A percentile compares a stretch with the other conserved stretches of the same genome.
These are phyloP conservation scores for Xylariaceae sp. DNA, from an alignment of 2,329 filamentous ascomycete species.

Conservation along the genomic window DNA sequence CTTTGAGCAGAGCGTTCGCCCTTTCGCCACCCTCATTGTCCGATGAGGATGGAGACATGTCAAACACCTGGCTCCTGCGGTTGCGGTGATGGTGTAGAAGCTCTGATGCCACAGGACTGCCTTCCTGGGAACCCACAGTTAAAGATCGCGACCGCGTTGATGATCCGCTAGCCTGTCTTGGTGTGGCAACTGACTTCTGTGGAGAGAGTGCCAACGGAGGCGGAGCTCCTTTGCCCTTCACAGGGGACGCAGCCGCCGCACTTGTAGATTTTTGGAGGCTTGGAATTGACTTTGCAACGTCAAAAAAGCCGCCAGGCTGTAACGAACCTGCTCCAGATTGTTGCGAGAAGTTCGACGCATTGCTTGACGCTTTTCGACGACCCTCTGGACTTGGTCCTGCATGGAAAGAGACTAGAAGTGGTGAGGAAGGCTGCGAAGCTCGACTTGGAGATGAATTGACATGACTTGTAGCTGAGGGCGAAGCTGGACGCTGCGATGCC, in stretches of 20 bases:
- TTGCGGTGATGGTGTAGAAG: constrained; percentile 81
- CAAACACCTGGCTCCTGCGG: constrained; percentile 90
- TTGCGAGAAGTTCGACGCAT: constrained; percentile 82
- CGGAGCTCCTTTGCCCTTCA: constrained; percentile 59
- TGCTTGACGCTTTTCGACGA: constrained; percentile 90
- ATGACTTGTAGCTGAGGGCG: constrained; percentile 81
- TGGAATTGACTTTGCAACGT: constrained; percentile 69
- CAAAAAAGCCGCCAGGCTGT: constrained; percentile 74
- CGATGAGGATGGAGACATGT: constrained; percentile 95
- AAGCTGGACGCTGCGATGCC: constrained; percentile 75
- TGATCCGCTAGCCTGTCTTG: constrained; percentile 66
- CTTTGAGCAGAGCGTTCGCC: constrained; percentile 86
- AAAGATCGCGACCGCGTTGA: constrained; percentile 82
- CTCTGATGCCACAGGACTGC: constrained; percentile 74
- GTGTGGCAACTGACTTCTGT: constrained; percentile 66
- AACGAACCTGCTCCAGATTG: constrained; percentile 70
- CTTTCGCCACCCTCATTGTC: constrained; percentile 91
- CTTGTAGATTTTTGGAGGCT: constrained; percentile 67
- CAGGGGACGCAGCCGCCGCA: constrained; percentile 60
- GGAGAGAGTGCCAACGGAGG: constrained; percentile 64
- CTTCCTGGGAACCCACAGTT: constrained; percentile 93
- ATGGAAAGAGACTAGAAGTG: constrained; percentile 95
- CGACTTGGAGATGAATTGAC: constrained; percentile 87
- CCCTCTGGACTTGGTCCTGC: constrained; percentile 79
- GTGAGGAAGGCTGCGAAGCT: constrained; percentile 80